Evolutionary conservation across 768 basidiomycete genomes (phyloP), one percentile per base, ranked within the genome.

Genomic region (Suillus variegatus): DNA sequence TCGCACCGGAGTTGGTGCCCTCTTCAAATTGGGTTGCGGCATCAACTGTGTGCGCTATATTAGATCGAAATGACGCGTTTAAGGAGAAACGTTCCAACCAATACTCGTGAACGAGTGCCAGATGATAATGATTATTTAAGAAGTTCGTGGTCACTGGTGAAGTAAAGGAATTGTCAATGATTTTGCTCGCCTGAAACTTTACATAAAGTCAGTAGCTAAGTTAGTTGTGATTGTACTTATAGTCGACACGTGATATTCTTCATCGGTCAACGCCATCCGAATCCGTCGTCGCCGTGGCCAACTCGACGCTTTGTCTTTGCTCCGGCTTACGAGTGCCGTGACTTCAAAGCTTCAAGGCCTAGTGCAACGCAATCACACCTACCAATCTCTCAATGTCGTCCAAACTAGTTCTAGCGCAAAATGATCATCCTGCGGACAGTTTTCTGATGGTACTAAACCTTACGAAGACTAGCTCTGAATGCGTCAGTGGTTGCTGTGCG

Each of bases 1-100:
- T 43, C 64, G 46, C 41, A 66, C 28, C 35, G 65, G 65, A 28
- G 65, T 66, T 20, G 65, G 65, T 12, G 62, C 64, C 40, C 16
- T 60, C 58, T 60, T 60, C 10, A 18, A 43, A 28, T 14, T 65
- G 64, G 43, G 28, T 22, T 58, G 63, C 32, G 41, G 16, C 63
- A 62, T 64, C 22, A 14, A 41, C 57, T 43, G 18, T 43, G 18
- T 43, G 63, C 6, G 32, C 55, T 62, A 46, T 28, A 32, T 43
- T 43, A 60, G 40, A 43, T 8, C 13, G 20, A 60, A 60, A 43
- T 60, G 41, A 43, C 18, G 3, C 41, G 25, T 43, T 43, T 20
- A 28, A 41, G 41, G 28, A 40, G 3, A 18, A 40, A 12, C 4
- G 6, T 18, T 54, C 58, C 41, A 28, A 60, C 58, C 58, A 43